Evolutionary conservation across 2,329 filamentous ascomycete genomes (phyloP).

Genomic region (Fragosphaeria purpurea): DNA sequence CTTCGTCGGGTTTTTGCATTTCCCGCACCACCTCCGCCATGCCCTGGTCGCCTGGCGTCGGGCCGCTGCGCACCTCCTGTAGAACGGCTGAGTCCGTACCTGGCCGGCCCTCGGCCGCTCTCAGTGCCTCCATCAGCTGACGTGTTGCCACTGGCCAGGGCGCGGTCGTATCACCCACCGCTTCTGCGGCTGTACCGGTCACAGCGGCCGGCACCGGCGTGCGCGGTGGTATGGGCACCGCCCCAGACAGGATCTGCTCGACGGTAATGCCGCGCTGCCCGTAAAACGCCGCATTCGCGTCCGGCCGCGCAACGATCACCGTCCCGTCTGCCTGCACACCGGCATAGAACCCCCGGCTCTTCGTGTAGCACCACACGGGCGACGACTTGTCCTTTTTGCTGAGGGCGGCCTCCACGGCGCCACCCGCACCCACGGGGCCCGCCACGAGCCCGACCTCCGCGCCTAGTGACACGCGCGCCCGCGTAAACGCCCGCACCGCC

Average conservation of each 20-base stretch:
- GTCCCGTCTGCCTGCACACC: constrained; percentile 66
- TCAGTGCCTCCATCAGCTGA: constrained; percentile 14
- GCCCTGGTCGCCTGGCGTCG: constrained; percentile 7
- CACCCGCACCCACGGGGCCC: constrained; percentile 47
- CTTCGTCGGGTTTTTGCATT: no score
- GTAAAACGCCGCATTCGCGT: constrained; percentile 66
- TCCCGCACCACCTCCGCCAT: not conserved
- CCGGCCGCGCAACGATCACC: constrained; percentile 59
- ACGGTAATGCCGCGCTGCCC: constrained; percentile 25
- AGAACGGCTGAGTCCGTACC: constrained; percentile 7
- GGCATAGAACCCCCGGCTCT: constrained; percentile 61
- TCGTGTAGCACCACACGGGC: constrained; percentile 62
- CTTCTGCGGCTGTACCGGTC: not conserved
- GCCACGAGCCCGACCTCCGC: constrained; percentile 58
- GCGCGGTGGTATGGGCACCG: constrained; percentile 9
- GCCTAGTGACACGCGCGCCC: constrained; percentile 54
- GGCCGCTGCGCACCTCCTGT: constrained; percentile 2
- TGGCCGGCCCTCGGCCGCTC: constrained; percentile 13
- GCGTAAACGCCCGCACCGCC: constrained; percentile 58
- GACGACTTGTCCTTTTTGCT: not conserved
- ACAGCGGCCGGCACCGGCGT: no score
- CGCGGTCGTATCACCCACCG: not conserved
- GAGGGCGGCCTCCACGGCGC: constrained; percentile 51
- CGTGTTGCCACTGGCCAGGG: constrained; percentile 10
- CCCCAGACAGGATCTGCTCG: constrained; percentile 11